Evolutionary conservation across 2,329 filamentous ascomycete genomes (phyloP), one percentile per base, ranked within the genome.

Genomic region (Leptographium radiaticola): DNA sequence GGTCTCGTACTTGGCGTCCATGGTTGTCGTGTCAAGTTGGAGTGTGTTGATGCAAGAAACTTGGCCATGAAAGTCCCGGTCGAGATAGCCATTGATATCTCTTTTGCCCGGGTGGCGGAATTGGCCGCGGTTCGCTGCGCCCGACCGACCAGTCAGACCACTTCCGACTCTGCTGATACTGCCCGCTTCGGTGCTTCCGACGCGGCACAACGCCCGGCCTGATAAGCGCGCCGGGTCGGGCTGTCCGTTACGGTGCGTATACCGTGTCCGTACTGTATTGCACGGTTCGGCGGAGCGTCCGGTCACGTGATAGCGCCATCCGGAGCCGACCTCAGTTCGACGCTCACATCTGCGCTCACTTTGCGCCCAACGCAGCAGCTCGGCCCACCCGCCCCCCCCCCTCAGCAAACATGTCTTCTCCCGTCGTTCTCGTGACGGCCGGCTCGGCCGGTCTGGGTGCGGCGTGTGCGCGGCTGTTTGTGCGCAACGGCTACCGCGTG

Each of bases 401-500:
- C 33, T n/a, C 25, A 25, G 25, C 25, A 25, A 25, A 3, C 25
- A 36, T 36, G 34, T 36, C 34, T 36, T 36, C 4, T 36, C 54
- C 50, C 1, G 68, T 72, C 4, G 67, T 63, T 16, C 64, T 74
- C 54, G 80, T 77, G 31, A 77, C 75, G 0, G 75, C 73, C n/a
- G 71, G 72, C 33, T 74, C 68, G 45, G 73, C 86, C 59, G 87
- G 87, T 3, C 76, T 91, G 36, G 87, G 87, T 39, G 86, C 84
- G 45, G 72, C 83, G 4, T 75, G 87, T 4, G 77, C 76, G 42
- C 75, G 77, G 53, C 79, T 81, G 36, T 87, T 90, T 61, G 86
- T 86, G 10, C 69, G 74, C 25, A 74, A 83, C 61, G 84, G 85
- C 48, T 79, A 78, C 63, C 83, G 86, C 55, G 71, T 91, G 11